Base-by-base conservation (phyloP, 306 rosid genomes). In the Cucumis hystrix region DNA sequence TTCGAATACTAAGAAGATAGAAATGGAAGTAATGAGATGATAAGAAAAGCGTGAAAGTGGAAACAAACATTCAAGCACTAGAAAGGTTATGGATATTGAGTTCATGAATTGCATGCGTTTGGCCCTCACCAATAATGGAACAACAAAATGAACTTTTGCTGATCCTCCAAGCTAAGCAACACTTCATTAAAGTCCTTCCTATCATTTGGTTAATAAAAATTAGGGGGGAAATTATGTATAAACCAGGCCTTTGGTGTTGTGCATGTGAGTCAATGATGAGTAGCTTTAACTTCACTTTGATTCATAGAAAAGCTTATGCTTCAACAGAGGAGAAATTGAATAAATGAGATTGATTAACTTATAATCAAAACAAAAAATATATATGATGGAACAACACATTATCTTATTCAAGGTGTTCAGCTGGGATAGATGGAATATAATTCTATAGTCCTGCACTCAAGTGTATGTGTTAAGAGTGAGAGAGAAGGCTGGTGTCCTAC, bases 141-240 rank as follows among this genome's bases (percentile, higher is more conserved):
- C 15, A 35, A 13, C 4, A 16, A 7, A 33, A 35, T 18, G 51
- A 23, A 20, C 78, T 87, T 79, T 93, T 93, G 89, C 96, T 83
- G 84, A 68, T 68, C 89, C 86, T 85, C 82, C 81, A 89, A 89
- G 92, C 81, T 74, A 89, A 86, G 96, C 78, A 84, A 87, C 59
- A 87, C 76, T 30, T 30, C 14, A 62, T 30, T 7, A 23, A 6
- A 30, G 2, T 9, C 17, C 73, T 18, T 66, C 73, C 73, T 66
- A 47, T 25, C 13, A 25, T 47, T 49, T 71, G 28, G 40, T 71
- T 45, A 21, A 45, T 41, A 20, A 41, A 20, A 68, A 69, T 15
- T 69, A 69, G 56, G 23, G 55, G 56, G 1, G 25, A 41, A 20
- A 5, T 28, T 39, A 7, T n/a, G 35, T 68, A 7, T 18, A 39